Base-by-base conservation (phyloP, 2,329 filamentous ascomycete genomes). In the Colletotrichum sp. region DNA sequence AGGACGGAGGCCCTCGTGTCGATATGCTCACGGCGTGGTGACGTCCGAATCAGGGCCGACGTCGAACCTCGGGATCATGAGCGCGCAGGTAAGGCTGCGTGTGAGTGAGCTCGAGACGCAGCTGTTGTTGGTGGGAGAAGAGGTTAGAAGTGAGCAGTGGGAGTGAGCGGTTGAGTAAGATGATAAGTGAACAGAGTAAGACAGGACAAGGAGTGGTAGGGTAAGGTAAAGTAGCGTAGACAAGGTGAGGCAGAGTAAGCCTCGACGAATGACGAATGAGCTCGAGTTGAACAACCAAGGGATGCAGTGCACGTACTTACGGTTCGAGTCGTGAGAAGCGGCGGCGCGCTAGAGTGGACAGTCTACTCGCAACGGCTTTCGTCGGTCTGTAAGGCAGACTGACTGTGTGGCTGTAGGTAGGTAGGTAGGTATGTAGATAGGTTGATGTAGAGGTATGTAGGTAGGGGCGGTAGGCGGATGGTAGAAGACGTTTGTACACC, bases 201-300 rank as follows among this genome's bases (percentile, higher is more conserved):
- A 52, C 34, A 55, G 30, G 70, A 49, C 70, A 65, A 60, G 71
- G 59, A 26, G 72, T 69, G 70, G 59, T 24, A 30, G 62, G 68
- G n/a, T 59, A 55, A 59, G 30, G 55, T 69, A n/a, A 64, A 57
- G 39, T 64, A 71, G 57, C 24, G 26, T 32, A 60, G 44, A 39
- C 57, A 63, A 70, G 67, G 67, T 55, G 44, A 57, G 32, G 32
- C 52, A 60, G 52, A 36, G 66, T 44, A 71, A 75, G 69, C 72
- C 32, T 60, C 36, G 62, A 32, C 62, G 15, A 75, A 49, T 72
- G 68, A 26, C 62, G 18, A 75, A 36, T 63, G 30, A 26, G 36
- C 26, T 28, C 36, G 34, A 55, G 69, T 52, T 68, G 26, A 63
- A 59, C 36, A 68, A 39, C 63, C 32, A 60, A 76, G 73, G 70